Evolutionary conservation across 2,329 filamentous ascomycete genomes (phyloP).

Genomic region (Lachnellula occidentalis): DNA sequence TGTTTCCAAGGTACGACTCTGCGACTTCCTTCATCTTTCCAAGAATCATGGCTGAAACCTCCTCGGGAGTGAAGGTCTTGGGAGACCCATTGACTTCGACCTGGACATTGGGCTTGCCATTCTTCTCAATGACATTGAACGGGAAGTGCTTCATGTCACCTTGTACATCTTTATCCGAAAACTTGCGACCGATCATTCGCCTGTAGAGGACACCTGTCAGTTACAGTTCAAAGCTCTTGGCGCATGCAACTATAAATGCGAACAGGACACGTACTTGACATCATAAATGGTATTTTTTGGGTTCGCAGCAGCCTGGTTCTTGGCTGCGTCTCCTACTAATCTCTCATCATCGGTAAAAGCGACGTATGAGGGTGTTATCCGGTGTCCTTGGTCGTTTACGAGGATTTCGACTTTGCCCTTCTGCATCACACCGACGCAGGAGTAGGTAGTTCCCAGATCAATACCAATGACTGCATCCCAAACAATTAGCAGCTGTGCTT

Average conservation of each 20-base stretch:
- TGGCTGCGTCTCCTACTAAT: conserved; percentile 93
- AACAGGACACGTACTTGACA: conserved; percentile 63
- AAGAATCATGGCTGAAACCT: conserved; percentile 75
- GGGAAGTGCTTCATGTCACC: conserved; percentile 97
- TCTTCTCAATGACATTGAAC: conserved; percentile 86
- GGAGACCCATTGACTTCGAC: conserved; percentile 60
- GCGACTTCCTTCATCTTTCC: conserved; percentile 82
- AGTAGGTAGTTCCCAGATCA: conserved; percentile 86
- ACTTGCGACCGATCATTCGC: conserved; percentile 82
- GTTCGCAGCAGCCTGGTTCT: conserved; percentile 87
- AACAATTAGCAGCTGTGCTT: conserved; percentile 11
- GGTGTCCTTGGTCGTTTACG: conserved; percentile 94
- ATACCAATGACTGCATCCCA: conserved; percentile 72
- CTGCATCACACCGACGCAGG: conserved; percentile 92
- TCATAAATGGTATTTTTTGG: conserved; percentile 72
- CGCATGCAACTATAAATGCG: conserved; percentile 5
- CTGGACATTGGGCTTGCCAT: conserved; percentile 81
- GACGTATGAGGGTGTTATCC: conserved; percentile 92
- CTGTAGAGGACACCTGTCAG: conserved; percentile 41
- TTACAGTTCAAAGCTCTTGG: background rate
- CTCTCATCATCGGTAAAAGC: conserved; percentile 96
- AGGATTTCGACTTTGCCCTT: conserved; percentile 93
- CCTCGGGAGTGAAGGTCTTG: conserved; percentile 75
- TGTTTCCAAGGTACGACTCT: conserved; percentile 74
- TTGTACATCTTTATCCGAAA: conserved; percentile 79